A percentile compares a stretch with the other conserved stretches of the same genome.
Conservation (phyloP, 2,329 filamentous ascomycete genomes). For the Ambrosiella beaveri region DNA sequence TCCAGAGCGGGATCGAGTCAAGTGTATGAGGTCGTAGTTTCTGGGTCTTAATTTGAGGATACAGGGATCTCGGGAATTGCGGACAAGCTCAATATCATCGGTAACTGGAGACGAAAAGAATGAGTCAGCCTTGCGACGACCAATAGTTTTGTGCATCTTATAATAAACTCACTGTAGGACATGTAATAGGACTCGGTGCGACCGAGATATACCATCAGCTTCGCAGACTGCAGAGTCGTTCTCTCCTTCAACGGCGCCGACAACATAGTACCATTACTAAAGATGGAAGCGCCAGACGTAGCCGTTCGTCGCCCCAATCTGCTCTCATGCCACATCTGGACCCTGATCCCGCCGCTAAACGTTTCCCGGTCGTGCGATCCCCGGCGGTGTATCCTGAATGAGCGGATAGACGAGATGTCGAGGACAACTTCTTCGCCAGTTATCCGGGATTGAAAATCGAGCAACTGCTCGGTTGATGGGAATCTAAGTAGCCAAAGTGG, state of each 20-base stretch:
- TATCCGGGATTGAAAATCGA: slow-evolving; percentile 3
- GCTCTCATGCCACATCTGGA: slow-evolving; percentile 7
- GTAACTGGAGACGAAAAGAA: neutral
- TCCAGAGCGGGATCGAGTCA: slow-evolving; percentile 1
- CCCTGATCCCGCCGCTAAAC: slow-evolving; percentile 2
- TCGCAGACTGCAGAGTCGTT: neutral
- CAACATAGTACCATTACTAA: neutral
- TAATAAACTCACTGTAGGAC: slow-evolving; percentile 3
- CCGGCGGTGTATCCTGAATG: neutral
- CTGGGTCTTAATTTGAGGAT: neutral
- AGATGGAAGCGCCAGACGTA: neutral
- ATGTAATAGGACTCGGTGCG: slow-evolving; percentile 1
- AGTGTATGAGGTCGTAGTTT: neutral
- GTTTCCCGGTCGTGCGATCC: neutral
- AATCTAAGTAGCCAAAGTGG: slow-evolving; percentile 6
- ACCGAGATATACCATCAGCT: slow-evolving; percentile 3
- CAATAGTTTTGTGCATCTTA: neutral
- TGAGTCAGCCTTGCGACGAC: neutral
- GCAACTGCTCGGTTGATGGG: neutral
- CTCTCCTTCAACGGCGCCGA: neutral
- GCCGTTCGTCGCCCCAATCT: neutral
- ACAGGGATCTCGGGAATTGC: neutral
- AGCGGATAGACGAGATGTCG: slow-evolving; percentile 4
- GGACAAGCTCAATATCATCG: slow-evolving; percentile 1
- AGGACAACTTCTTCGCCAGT: slow-evolving; percentile 5